Base-by-base conservation (phyloP, 2,329 filamentous ascomycete genomes). In the Leptographium radiaticola region DNA sequence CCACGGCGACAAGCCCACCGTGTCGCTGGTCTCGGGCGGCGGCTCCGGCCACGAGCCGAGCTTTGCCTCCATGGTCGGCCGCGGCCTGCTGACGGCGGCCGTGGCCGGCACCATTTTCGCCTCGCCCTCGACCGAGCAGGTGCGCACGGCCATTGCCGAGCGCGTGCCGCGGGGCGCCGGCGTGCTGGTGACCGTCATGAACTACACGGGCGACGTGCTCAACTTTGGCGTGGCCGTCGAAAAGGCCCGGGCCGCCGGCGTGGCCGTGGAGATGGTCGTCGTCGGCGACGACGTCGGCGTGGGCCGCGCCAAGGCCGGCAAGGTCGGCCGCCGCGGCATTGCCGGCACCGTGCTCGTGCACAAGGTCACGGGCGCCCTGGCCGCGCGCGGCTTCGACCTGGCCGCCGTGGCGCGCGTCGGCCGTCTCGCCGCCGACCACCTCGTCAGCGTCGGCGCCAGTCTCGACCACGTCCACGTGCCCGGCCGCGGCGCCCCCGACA, bases 151-250 rank as follows among this genome's bases (percentile, higher is more conserved):
- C 56, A 84, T 94, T 52, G 79, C 84, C 63, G 78, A 81, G 44
- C 76, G 87, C 20, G 86, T 95, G 4, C 4, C 75, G 78, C 46
- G 78, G 25, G 44, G 33, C 6, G 51, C 47, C 33, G 91, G 90
- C 30, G 86, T 95, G 1, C 68, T 96, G 43, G 86, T 95, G n/a
- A 84, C 90, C 7, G 87, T 95, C 34, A 95, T 95, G 87, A 96
- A 96, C 68, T 95, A 95, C 68, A 95, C 89, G 1, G 87, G 87
- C 40, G 87, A 90, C 66, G 80, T 95, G 53, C 76, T 96, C 60
- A 94, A 95, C 70, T 96, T 96, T 65, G 90, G 89, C 53, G 85
- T 96, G 78, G 90, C 85, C 0, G 87, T 93, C 10, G 91, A 96
- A 68, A 95, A 95, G 72, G 89, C 89, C 16, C 84, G 86, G 55